These are phyloP conservation scores for Acanthamoeba comandoni DNA, from an alignment of 208 protist genomes.

Conservation along the genomic window DNA sequence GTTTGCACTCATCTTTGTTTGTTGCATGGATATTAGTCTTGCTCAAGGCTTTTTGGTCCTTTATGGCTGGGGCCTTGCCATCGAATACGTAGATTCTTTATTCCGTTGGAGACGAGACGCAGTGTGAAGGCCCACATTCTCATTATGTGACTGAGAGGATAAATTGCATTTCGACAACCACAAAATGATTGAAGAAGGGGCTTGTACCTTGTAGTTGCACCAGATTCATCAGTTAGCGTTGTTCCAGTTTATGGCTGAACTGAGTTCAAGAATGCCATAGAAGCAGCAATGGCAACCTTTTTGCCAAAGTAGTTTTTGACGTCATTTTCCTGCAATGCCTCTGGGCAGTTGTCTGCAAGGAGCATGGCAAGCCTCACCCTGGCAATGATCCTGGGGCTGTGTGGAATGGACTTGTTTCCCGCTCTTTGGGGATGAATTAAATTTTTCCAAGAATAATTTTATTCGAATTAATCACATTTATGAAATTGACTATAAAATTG, in stretches of 20 bases:
- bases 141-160: constrained; percentile 92
- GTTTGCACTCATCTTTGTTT: constrained; percentile 96
- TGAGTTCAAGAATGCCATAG: constrained; percentile 96
- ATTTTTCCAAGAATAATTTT: too few species aligned
- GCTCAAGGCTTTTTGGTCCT: constrained; percentile 89
- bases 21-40: constrained; percentile 80
- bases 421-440: too few species aligned
- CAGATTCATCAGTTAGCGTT: constrained; percentile 94
- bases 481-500: too few species aligned
- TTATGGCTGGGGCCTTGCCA: constrained; percentile 97
- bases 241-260: constrained; percentile 77
- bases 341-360: constrained; percentile 94
- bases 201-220: constrained; percentile 83
- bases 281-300: constrained; percentile 98
- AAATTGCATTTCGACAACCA: neutral
- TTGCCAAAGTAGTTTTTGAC: constrained; percentile 97
- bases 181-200: neutral
- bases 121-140: constrained; percentile 98
- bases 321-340: constrained; percentile 92
- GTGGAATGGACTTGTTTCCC: too few species aligned
- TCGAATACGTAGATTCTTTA: constrained; percentile 96
- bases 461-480: too few species aligned
- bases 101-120: constrained; percentile 92
- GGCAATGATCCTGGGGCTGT: too few species aligned
- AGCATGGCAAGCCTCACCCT: too few species aligned